phyloP scores from a whole-genome alignment of 2,329 filamentous ascomycete genomes.

The Cryphonectria parasitica region DNA sequence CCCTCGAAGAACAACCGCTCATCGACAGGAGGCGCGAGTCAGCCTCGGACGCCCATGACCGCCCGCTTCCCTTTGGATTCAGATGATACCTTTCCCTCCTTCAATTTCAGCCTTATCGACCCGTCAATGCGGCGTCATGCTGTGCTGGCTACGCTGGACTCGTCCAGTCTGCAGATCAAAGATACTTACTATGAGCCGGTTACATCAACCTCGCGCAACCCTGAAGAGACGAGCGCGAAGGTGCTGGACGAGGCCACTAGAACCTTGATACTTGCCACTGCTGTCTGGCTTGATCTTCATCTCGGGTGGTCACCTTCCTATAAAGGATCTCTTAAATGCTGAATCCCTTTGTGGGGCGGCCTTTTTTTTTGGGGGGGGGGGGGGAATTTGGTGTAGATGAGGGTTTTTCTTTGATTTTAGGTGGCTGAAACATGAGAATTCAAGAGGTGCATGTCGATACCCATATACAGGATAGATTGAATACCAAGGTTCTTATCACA shows the following conservation, averaged over 20 bases:
- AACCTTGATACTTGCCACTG: constrained; percentile 11
- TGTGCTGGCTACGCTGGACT: constrained; percentile 19
- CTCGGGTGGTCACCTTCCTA: constrained; percentile 24
- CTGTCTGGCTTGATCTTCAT: constrained; percentile 21
- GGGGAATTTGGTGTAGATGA: background rate
- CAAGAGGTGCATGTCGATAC: background rate
- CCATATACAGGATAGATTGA: background rate
- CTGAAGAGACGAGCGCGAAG: background rate
- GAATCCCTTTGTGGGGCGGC: background rate
- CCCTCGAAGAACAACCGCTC: constrained; percentile 6
- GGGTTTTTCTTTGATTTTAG: background rate
- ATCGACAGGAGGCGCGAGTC: background rate
- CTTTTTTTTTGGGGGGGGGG: too few relatives aligned
- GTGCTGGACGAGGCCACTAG: constrained; percentile 19
- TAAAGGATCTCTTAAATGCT: background rate
- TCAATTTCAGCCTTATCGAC: constrained; percentile 24
- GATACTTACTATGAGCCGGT: constrained; percentile 22
- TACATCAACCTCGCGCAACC: background rate
- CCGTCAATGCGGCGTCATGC: constrained; percentile 19
- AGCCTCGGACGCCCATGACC: background rate
- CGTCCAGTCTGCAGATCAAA: constrained; percentile 16
- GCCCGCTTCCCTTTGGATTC: background rate
- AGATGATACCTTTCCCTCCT: background rate
- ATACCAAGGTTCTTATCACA: too few relatives aligned
- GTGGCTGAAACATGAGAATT: background rate